Evolutionary conservation across 2,329 filamentous ascomycete species (phyloP).

Genomic region (Neopestalotiopsis sp.): DNA sequence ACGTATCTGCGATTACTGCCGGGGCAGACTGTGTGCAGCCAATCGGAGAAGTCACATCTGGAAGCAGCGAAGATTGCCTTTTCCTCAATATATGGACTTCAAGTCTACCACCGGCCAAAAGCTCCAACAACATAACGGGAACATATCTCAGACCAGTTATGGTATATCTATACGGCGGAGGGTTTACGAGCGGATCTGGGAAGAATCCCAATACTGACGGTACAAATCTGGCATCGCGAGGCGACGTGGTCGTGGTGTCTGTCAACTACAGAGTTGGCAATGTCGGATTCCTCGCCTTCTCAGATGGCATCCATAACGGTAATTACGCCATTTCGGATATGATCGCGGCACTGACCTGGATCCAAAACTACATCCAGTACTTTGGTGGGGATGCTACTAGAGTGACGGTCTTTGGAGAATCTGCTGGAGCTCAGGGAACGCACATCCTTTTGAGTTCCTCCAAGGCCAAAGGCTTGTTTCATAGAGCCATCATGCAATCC

Average conservation of each 20-base stretch:
- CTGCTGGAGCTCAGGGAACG: conserved; percentile 2
- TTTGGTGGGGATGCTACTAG: conserved; percentile 39
- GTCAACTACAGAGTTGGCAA: background rate
- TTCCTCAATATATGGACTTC: conserved; percentile 4
- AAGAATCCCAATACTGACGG: conserved; percentile 6
- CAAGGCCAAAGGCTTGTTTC: background rate
- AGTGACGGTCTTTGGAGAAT: conserved; percentile 29
- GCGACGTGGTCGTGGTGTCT: background rate
- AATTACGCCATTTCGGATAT: conserved; percentile 7
- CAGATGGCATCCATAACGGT: background rate
- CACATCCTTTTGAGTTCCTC: background rate
- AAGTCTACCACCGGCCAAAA: background rate
- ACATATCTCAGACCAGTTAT: background rate
- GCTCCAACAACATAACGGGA: no score
- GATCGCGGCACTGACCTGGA: conserved; percentile 52
- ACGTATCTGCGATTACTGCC: background rate
- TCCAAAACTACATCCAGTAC: conserved; percentile 45
- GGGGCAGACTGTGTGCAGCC: conserved; percentile 1
- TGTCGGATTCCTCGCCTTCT: background rate
- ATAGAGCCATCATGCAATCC: background rate
- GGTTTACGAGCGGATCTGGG: conserved; percentile 1
- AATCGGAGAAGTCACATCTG: background rate
- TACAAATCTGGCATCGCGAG: background rate
- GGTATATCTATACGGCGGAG: background rate
- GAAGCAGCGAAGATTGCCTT: background rate